Conservation (phyloP, 2,329 filamentous ascomycete genomes). For the Fonsecaea monophora region DNA sequence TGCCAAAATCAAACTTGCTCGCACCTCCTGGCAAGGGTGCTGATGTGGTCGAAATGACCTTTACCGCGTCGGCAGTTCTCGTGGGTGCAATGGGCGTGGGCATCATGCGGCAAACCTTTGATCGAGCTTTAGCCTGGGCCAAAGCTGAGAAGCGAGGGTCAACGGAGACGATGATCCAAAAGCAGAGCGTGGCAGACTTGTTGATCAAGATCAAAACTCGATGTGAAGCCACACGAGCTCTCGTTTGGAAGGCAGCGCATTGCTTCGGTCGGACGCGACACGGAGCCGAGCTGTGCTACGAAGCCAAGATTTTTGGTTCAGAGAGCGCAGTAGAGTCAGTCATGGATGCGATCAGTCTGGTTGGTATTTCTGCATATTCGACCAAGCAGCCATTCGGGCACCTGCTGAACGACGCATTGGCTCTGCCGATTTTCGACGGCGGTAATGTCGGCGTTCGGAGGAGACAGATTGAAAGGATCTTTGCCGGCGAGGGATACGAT, state of each 20-base stretch:
- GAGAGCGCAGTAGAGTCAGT: conserved; percentile 58
- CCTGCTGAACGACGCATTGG: conserved; percentile 55
- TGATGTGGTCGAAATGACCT: conserved; percentile 52
- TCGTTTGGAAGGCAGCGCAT: conserved; percentile 62
- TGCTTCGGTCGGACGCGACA: conserved; percentile 53
- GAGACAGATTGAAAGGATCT: conserved; percentile 49
- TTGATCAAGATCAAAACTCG: conserved; percentile 61
- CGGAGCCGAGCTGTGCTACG: conserved; percentile 55
- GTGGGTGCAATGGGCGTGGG: conserved; percentile 63
- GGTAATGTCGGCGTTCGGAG: conserved; percentile 62
- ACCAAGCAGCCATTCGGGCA: conserved; percentile 52
- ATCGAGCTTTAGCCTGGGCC: conserved; percentile 59
- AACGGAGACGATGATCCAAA: conserved; percentile 53
- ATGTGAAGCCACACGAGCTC: conserved; percentile 56
- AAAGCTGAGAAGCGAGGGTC: conserved; percentile 57
- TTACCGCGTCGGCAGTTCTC: conserved; percentile 56
- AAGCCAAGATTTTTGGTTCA: conserved; percentile 61
- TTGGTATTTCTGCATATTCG: conserved; percentile 59
- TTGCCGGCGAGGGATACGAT: conserved; percentile 52
- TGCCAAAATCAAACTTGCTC: conserved; percentile 58
- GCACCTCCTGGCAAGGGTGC: conserved; percentile 54
- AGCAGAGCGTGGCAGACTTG: conserved; percentile 60
- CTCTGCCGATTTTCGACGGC: conserved; percentile 60
- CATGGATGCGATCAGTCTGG: conserved; percentile 58
- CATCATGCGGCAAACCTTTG: conserved; percentile 62